Evolutionary conservation across 305 asterid genomes (phyloP).

Genomic region (Rubia tinctorum): DNA sequence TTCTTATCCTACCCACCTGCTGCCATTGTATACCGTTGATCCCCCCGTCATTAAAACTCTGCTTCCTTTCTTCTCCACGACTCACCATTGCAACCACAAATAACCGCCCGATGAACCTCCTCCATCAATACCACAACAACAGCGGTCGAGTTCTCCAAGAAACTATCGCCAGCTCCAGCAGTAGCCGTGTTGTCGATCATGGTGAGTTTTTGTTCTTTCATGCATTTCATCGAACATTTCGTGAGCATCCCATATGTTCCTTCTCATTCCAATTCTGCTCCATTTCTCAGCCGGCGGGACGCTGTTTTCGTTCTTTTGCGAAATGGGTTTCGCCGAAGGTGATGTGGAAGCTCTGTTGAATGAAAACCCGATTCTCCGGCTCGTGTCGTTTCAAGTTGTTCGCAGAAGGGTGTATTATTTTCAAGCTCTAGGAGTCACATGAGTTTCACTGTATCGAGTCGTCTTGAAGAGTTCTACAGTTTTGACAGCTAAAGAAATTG

Average conservation of each 20-base stretch:
- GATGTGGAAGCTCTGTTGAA: slow-evolving; percentile 47
- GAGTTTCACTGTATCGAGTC: slow-evolving; percentile 46
- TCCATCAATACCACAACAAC: not conserved
- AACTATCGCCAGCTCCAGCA: not conserved
- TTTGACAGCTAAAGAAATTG: slow-evolving; percentile 54
- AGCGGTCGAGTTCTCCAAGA: not conserved
- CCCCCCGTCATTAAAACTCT: not conserved
- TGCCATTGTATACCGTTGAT: slow-evolving; percentile 1
- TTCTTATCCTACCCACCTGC: too few relatives aligned
- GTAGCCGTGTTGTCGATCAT: not conserved
- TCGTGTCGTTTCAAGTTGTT: slow-evolving; percentile 41
- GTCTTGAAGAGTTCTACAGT: slow-evolving; percentile 52
- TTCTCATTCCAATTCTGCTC: not conserved
- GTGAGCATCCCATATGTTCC: not conserved
- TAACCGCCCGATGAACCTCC: not conserved
- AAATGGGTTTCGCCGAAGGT: slow-evolving; percentile 54
- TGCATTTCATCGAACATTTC: not conserved
- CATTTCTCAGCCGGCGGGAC: slow-evolving; percentile 33
- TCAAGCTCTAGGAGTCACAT: slow-evolving; percentile 50
- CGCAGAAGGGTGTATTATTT: slow-evolving; percentile 44
- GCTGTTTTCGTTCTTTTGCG: slow-evolving; percentile 53
- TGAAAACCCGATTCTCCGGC: slow-evolving; percentile 18
- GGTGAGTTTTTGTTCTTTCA: slow-evolving; percentile 19
- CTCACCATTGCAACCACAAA: slow-evolving; percentile 4
- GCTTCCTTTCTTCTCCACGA: slow-evolving; percentile 11